Percentiles rank a stretch among this genome's conserved stretches.
Conservation (phyloP, 1,139 yeast genomes). For the Geotrichum bryndzae region DNA sequence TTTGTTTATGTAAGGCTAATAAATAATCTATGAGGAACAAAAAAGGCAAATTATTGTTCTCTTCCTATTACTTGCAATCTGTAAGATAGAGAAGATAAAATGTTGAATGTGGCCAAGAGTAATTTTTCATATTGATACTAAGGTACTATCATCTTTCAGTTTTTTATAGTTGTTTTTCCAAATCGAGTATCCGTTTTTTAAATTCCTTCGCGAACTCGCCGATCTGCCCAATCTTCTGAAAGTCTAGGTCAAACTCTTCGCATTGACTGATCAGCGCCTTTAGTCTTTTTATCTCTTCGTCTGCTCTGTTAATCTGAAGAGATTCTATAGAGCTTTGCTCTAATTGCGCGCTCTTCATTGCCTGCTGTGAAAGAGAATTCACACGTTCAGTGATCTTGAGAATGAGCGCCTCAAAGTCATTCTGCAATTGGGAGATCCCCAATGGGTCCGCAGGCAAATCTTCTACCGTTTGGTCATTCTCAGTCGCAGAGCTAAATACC, state of each 20-base stretch:
- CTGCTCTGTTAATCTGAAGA: conserved; percentile 30
- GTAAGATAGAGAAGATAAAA: too few species aligned
- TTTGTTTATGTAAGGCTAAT: too few species aligned
- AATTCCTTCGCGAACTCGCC: conserved; percentile 44
- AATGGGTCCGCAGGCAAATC: conserved; percentile 10
- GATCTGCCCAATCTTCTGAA: conserved; percentile 63
- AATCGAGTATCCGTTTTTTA: conserved; percentile 31
- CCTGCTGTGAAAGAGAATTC: conserved; percentile 23
- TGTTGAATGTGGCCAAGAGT: background rate
- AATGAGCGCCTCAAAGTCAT: conserved; percentile 13
- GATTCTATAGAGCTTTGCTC: conserved; percentile 22
- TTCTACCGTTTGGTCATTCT: background rate
- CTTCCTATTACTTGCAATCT: too few species aligned
- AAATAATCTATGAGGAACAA: too few species aligned
- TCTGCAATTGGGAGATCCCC: conserved; percentile 9
- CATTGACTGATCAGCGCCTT: conserved; percentile 46
- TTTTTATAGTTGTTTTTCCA: conserved; percentile 21
- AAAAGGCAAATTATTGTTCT: too few species aligned
- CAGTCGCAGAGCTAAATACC: background rate
- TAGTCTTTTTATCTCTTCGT: conserved; percentile 42
- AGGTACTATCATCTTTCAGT: background rate
- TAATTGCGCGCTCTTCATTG: conserved; percentile 24
- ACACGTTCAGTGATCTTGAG: conserved; percentile 20
- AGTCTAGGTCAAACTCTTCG: conserved; percentile 53
- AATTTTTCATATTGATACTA: background rate